These are phyloP conservation scores for Porphyrellus cyaneotinctus DNA, from an alignment of 768 basidiomycete species.

Conservation along the genomic window DNA sequence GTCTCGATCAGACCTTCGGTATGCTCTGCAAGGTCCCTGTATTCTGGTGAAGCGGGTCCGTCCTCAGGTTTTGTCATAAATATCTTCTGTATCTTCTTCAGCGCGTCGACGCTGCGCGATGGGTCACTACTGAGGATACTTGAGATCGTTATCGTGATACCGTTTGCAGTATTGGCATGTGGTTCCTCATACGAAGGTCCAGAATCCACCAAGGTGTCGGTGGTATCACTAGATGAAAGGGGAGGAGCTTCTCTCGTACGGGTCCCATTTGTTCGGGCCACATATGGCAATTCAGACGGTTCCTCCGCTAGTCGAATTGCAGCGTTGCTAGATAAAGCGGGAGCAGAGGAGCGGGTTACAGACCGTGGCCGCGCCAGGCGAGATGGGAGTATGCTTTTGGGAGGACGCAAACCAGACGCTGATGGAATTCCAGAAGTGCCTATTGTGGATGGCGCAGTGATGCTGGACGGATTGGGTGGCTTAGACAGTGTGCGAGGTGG, in stretches of 20 bases:
- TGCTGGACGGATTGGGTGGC: constrained; percentile 34
- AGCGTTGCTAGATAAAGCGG: constrained; percentile 20
- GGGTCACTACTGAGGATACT: constrained; percentile 88
- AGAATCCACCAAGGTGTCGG: constrained; percentile 34
- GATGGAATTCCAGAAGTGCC: constrained; percentile 30
- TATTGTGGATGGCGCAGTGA: constrained; percentile 7
- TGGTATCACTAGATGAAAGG: constrained; percentile 21
- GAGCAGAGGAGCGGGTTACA: constrained; percentile 30
- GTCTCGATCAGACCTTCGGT: constrained; percentile 86
- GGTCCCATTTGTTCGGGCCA: constrained; percentile 17
- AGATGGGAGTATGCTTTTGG: constrained; percentile 71
- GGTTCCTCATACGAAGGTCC: constrained; percentile 23
- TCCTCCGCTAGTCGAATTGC: constrained; percentile 24
- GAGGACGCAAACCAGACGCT: constrained; percentile 46
- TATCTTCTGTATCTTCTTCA: constrained; percentile 90
- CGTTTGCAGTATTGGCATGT: constrained; percentile 36
- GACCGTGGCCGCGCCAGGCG: constrained; percentile 65
- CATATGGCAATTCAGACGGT: constrained; percentile 30
- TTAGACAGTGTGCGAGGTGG: constrained; percentile 42
- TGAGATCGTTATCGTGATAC: constrained; percentile 79
- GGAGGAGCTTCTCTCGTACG: constrained; percentile 11
- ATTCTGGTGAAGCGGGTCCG: constrained; percentile 63
- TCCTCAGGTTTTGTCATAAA: constrained; percentile 72
- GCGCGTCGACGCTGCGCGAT: constrained; percentile 80
- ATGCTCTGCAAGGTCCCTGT: constrained; percentile 74